Evolutionary conservation across 805 yeast species (phyloP), one percentile per base, ranked within the genome.

Genomic region (Candida adriatica): DNA sequence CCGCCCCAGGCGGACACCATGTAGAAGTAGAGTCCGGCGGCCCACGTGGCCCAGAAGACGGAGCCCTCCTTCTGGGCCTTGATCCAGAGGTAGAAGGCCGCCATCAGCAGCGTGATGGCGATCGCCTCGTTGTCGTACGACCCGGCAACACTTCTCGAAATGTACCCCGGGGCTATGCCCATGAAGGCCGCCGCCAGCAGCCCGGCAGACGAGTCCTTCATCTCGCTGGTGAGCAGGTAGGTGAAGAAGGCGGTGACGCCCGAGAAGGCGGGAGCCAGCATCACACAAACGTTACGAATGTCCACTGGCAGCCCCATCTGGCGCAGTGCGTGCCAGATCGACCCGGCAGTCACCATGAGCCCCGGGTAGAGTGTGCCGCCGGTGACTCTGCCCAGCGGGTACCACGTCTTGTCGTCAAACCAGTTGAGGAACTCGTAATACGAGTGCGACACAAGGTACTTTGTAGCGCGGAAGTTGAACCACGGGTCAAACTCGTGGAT

Each of bases 1-100:
- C 99, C 99, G 67, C 99, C 99, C 99, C 99, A 51, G 9, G 99
- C 98, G 29, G 94, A 79, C 31, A 92, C 99, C 99, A 92, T 92
- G 69, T 92, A 92, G 61, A 94, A 92, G 65, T 94, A 92, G 49
- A 78, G 81, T 20, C 86, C 55, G 2, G 98, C 94, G 18, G 96
- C 77, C 46, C 81, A 62, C 3, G 90, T 67, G 8, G 86, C 92
- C 67, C 78, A 85, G 44, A 84, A 70, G 13, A 88, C 77, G 2
- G 95, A 84, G 27, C 98, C 99, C 24, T 81, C 66, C 59, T 90
- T 90, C 59, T 85, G 73, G 9, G 96, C 80, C 62, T 87, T 88
- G 60, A 92, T 81, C 99, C 99, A 92, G 38, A 86, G 70, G 68
- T 76, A 88, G 58, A 94, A 92, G 6, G 98, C 85, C 21, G 88